Evolutionary conservation across 148 eudicot species (phyloP).

Genomic region (Rhododendron simsii): DNA sequence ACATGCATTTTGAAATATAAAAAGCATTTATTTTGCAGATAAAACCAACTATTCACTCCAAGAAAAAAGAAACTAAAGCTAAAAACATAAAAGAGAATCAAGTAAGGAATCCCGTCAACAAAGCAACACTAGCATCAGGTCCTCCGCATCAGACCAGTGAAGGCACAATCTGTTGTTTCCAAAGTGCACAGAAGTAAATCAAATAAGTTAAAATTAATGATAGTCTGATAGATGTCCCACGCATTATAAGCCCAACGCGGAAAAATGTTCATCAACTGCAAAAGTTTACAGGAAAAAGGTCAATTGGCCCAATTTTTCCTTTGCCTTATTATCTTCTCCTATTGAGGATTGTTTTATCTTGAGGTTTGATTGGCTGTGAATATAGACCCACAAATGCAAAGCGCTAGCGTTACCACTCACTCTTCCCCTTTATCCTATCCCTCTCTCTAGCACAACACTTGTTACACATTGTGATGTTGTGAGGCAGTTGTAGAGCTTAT

Average conservation of each 20-base stretch:
- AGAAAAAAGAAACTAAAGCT: not conserved
- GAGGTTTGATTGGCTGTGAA: not conserved
- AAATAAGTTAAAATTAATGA: not conserved
- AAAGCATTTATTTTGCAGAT: constrained; percentile 1
- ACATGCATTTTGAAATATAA: not conserved
- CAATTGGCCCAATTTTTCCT: not conserved
- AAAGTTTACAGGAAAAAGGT: not conserved
- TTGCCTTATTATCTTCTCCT: not conserved
- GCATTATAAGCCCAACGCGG: not conserved
- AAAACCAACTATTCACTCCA: not conserved
- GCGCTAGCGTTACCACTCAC: not conserved
- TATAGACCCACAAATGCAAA: not conserved
- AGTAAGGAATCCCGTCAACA: not conserved
- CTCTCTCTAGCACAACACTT: not conserved
- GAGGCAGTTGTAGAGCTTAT: not conserved
- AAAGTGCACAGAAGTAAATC: not conserved
- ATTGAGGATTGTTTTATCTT: not conserved
- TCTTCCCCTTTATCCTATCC: not conserved
- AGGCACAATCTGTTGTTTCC: not conserved
- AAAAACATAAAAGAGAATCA: not conserved
- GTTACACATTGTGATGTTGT: not conserved
- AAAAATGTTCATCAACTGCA: not conserved
- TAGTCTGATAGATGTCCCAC: not conserved
- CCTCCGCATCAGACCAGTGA: not conserved
- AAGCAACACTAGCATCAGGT: not conserved